These are phyloP conservation scores for Suhomyces bokatorum DNA, from an alignment of 1,139 yeast species.

Conservation along the genomic window DNA sequence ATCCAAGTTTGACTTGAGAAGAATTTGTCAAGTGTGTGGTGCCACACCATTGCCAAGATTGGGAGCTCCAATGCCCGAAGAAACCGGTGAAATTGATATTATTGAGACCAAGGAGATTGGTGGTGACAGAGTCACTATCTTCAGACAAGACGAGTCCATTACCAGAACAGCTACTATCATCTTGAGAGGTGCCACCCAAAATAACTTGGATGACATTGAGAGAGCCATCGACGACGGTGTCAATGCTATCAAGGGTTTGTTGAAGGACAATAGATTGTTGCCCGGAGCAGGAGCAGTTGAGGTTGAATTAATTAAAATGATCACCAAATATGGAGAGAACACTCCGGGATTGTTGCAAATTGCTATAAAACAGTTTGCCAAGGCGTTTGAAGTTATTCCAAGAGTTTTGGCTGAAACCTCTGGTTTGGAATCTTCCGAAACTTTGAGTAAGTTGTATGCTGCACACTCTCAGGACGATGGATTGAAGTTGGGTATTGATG, in stretches of 20 bases:
- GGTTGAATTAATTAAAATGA: constrained; percentile 77
- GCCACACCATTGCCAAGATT: constrained; percentile 94
- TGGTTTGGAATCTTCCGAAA: constrained; percentile 87
- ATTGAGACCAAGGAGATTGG: constrained; percentile 95
- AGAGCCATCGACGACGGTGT: constrained; percentile 98
- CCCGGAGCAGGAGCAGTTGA: constrained; percentile 99
- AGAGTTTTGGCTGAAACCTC: constrained; percentile 92
- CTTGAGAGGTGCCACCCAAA: constrained; percentile 96
- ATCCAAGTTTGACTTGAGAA: constrained; percentile 89
- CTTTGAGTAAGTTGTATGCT: constrained; percentile 82
- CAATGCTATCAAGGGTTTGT: constrained; percentile 82
- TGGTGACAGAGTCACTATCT: constrained; percentile 94
- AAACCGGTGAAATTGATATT: constrained; percentile 82
- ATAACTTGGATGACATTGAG: constrained; percentile 88
- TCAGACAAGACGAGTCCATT: constrained; percentile 78
- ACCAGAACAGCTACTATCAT: constrained; percentile 84
- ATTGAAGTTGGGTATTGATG: constrained; percentile 33
- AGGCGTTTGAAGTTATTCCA: constrained; percentile 93
- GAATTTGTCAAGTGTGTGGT: constrained; percentile 94
- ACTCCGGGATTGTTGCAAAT: constrained; percentile 93
- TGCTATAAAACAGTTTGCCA: constrained; percentile 91
- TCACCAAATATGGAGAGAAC: constrained; percentile 83
- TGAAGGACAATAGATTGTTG: constrained; percentile 74
- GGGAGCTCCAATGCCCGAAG: constrained; percentile 96
- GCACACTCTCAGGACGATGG: constrained; percentile 73